Conservation (phyloP, 352 stramenopile species). For the Phytophthora boehmeriae region DNA sequence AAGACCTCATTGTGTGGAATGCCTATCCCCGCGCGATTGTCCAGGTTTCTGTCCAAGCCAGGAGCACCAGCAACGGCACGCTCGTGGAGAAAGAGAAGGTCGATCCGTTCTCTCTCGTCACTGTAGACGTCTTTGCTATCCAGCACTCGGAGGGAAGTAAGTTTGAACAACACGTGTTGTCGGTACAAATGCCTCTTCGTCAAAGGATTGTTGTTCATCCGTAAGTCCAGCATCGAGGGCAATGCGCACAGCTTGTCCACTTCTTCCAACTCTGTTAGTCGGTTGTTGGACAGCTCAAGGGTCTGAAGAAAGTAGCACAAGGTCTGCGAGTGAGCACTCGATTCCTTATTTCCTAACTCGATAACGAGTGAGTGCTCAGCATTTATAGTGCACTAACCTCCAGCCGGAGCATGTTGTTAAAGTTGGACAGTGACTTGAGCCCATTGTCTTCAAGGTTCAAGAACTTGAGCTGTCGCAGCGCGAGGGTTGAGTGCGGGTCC, state of each 20-base stretch:
- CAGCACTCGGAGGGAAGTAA: slow-evolving; percentile 57
- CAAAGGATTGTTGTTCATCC: slow-evolving; percentile 73
- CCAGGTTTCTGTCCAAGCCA: slow-evolving; percentile 22
- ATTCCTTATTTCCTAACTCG: neutral
- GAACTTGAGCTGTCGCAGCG: slow-evolving; percentile 55
- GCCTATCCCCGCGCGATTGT: slow-evolving; percentile 29
- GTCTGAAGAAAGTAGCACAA: slow-evolving; percentile 33
- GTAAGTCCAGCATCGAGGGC: slow-evolving; percentile 69
- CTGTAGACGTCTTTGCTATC: slow-evolving; percentile 73
- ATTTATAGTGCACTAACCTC: slow-evolving; percentile 46
- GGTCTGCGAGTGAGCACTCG: slow-evolving; percentile 2
- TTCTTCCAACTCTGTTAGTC: slow-evolving; percentile 78
- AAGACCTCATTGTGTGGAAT: slow-evolving; percentile 46
- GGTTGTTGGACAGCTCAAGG: slow-evolving; percentile 82
- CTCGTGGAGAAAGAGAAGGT: slow-evolving; percentile 75
- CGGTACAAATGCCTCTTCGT: slow-evolving; percentile 87
- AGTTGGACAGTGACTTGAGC: slow-evolving; percentile 69
- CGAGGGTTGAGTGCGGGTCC: slow-evolving; percentile 55
- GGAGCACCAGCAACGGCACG: slow-evolving; percentile 36
- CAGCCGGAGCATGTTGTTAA: slow-evolving; percentile 68
- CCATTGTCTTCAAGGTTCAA: slow-evolving; percentile 85
- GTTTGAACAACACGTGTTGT: slow-evolving; percentile 63
- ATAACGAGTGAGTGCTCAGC: neutral
- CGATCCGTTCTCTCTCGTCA: slow-evolving; percentile 79
- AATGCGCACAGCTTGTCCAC: slow-evolving; percentile 67